Evolutionary conservation across 345 rosid species (phyloP), one percentile per base, ranked within the genome.

Genomic region (Eucalyptus regnans): DNA sequence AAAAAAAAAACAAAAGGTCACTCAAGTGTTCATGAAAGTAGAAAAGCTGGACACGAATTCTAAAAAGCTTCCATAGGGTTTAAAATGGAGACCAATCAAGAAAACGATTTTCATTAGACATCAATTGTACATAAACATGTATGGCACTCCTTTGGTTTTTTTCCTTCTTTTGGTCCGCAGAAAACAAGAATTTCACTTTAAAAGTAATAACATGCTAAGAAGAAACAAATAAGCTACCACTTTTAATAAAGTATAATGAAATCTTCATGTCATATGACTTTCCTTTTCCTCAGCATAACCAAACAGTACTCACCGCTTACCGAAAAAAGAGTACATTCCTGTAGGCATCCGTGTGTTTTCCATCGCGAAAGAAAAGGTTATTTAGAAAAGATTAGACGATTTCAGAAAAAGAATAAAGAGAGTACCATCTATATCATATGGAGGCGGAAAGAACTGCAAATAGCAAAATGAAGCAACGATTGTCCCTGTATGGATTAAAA

Each of bases 381-480:
- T 76, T 20, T 76, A 20, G 27, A 41, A 37, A 10, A 37, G 48
- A 20, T 76, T 76, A 76, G 48, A 76, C 5, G 4, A 76, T 17
- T 76, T 52, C 66, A 88, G 20, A 68, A 66, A 66, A 88, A 76
- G 23, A 79, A 17, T 43, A 81, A 31, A n/a, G 81, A 15, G 9
- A 44, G 25, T 93, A 93, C 93, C 93, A 64, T 93, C 91, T 4
- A 89, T 66, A 80, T 93, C 92, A 90, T 93, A 89, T 9, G 94
- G 94, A 25, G 91, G 91, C 29, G 94, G 94, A 87, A 93, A 90
- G 91, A 93, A 93, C 89, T 93, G 94, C 91, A 93, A 87, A 91
- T 93, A 93, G 86, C 94, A 93, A 91, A 93, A 89, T 83, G 93
- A 89, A 51, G 93, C 89, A 88, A 93, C 88, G 7, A 88, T 89